phyloP scores from a whole-genome alignment of 148 eudicot species.

The Vaccinium corymbosum region DNA sequence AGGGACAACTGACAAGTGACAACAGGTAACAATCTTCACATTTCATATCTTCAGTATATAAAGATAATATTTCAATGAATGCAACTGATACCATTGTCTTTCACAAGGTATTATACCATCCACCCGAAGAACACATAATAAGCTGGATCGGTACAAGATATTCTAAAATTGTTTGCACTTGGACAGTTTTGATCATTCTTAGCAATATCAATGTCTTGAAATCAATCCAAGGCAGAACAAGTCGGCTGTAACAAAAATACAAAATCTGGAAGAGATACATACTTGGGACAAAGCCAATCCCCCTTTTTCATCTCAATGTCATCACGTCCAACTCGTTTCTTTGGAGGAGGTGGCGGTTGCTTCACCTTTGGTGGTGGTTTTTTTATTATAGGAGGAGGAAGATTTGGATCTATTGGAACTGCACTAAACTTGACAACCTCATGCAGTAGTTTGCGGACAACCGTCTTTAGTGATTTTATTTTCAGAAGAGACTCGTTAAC shows the following conservation, averaged over 20 bases:
- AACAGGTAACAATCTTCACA: conserved; percentile 1
- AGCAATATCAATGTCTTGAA: neutral
- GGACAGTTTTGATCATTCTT: neutral
- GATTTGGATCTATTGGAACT: conserved; percentile 94
- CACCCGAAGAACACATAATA: neutral
- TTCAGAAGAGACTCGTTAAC: conserved; percentile 67
- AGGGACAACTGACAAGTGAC: neutral
- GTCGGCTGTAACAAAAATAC: neutral
- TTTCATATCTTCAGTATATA: neutral
- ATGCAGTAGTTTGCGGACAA: conserved; percentile 72
- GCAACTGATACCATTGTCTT: neutral
- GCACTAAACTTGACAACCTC: conserved; percentile 85
- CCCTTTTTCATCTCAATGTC: conserved; percentile 97
- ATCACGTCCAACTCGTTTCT: conserved; percentile 79
- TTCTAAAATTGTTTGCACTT: neutral
- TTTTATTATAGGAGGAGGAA: conserved; percentile 83
- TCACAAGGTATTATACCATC: neutral
- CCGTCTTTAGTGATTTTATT: conserved; percentile 61
- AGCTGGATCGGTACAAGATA: neutral
- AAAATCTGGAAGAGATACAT: conserved; percentile 30
- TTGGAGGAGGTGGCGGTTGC: conserved; percentile 96
- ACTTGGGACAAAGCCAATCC: conserved; percentile 97
- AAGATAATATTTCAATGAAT: neutral
- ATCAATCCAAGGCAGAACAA: neutral
- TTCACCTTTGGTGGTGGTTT: conserved; percentile 92